These are phyloP conservation scores for Penicillium fuscoglaucum DNA, from an alignment of 2,329 filamentous ascomycete species.

Conservation along the genomic window DNA sequence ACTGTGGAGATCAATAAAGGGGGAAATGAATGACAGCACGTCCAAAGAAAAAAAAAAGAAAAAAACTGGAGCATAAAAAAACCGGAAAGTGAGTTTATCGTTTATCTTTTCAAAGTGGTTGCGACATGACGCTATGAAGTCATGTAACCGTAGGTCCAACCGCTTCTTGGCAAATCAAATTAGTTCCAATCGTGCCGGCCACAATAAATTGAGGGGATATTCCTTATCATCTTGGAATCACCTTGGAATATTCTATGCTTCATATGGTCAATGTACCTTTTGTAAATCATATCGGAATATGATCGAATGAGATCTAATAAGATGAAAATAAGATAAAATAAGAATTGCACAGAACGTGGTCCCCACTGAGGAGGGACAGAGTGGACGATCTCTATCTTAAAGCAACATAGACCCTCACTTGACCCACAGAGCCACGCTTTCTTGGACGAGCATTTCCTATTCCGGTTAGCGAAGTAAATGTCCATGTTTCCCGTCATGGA, in stretches of 20 bases:
- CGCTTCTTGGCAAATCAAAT: not conserved
- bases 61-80: not conserved
- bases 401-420: not conserved
- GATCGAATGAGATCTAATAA: no score
- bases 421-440: not conserved
- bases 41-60: not conserved
- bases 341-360: not conserved
- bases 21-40: not conserved
- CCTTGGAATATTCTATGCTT: not conserved
- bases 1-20: not conserved
- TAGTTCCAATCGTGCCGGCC: not conserved
- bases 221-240: not conserved
- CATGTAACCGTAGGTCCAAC: not conserved
- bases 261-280: not conserved
- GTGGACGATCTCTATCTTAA: conserved; percentile 3
- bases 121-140: not conserved
- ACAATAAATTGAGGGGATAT: not conserved
- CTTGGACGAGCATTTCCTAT: not conserved
- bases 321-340: not conserved
- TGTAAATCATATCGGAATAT: not conserved
- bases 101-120: not conserved
- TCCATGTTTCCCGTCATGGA: no score
- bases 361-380: not conserved
- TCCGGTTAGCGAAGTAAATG: not conserved
- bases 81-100: not conserved